Percentiles rank a stretch among this genome's conserved stretches.
Evolutionary conservation across 192 early-diverging fungal genomes (phyloP).

Genomic region (Cetraspora pellucida): DNA sequence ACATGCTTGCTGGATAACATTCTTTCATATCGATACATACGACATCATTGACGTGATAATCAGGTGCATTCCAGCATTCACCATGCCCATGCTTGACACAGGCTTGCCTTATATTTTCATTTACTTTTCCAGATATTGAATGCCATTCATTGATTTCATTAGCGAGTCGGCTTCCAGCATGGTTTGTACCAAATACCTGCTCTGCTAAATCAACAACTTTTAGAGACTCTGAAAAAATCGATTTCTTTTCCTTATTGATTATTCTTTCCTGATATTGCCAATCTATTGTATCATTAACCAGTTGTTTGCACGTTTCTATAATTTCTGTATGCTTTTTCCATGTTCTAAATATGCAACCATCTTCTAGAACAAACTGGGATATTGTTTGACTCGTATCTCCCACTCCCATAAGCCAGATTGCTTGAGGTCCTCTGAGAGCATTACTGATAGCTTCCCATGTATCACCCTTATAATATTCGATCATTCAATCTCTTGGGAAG

Average conservation of each 20-base stretch:
- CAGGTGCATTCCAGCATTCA: slow-evolving; percentile 1
- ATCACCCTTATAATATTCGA: slow-evolving; percentile 20
- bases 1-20: slow-evolving; percentile 20
- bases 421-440: slow-evolving; percentile 28
- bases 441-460: slow-evolving; percentile 15
- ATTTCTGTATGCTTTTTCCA: slow-evolving; percentile 22
- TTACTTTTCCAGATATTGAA: not conserved
- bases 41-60: slow-evolving; percentile 17
- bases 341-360: slow-evolving; percentile 26
- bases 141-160: slow-evolving; percentile 24
- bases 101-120: slow-evolving; percentile 28
- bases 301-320: slow-evolving; percentile 19
- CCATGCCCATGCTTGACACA: slow-evolving; percentile 14
- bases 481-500: slow-evolving; percentile 26
- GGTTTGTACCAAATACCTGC: slow-evolving; percentile 24
- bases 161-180: slow-evolving; percentile 3
- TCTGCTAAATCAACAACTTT: slow-evolving; percentile 32
- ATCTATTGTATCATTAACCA: slow-evolving; percentile 11
- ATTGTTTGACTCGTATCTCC: slow-evolving; percentile 11
- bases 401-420: slow-evolving; percentile 21
- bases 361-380: slow-evolving; percentile 25
- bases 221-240: not conserved
- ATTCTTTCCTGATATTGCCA: slow-evolving; percentile 19
- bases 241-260: slow-evolving; percentile 22
- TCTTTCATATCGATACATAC: slow-evolving; percentile 23